Conservation (phyloP, 805 yeast genomes). For the Jamesozyma piceae region DNA sequence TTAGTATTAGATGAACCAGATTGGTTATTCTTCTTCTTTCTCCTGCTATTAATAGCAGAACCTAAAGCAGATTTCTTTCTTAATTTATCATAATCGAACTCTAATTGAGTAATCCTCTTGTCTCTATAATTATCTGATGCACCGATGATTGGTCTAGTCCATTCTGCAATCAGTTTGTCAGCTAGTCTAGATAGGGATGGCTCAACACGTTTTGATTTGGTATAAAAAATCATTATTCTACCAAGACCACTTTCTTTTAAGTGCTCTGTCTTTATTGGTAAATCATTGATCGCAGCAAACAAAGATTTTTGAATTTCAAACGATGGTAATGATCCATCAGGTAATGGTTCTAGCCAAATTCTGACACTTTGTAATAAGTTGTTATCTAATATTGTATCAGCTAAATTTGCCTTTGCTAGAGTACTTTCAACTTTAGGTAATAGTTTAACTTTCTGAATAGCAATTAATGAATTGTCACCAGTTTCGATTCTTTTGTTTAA, state of each 20-base stretch:
- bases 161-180: slow-evolving; percentile 84
- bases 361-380: slow-evolving; percentile 87
- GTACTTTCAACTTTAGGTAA: slow-evolving; percentile 71
- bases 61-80: slow-evolving; percentile 30
- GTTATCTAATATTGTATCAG: slow-evolving; percentile 89
- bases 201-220: slow-evolving; percentile 82
- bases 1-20: not conserved
- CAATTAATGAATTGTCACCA: slow-evolving; percentile 32
- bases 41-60: slow-evolving; percentile 27
- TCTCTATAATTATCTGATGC: slow-evolving; percentile 91
- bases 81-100: slow-evolving; percentile 53
- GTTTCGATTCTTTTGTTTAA: slow-evolving; percentile 36
- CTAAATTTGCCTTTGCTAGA: slow-evolving; percentile 70
- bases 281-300: slow-evolving; percentile 58
- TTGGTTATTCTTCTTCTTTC: slow-evolving; percentile 15
- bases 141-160: slow-evolving; percentile 98
- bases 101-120: slow-evolving; percentile 58
- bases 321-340: slow-evolving; percentile 96
- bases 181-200: slow-evolving; percentile 78
- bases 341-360: slow-evolving; percentile 95
- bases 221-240: slow-evolving; percentile 86
- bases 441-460: slow-evolving; percentile 59
- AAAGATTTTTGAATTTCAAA: slow-evolving; percentile 88
- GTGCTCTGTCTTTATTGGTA: slow-evolving; percentile 94
- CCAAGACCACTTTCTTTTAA: slow-evolving; percentile 91